Percentiles rank a stretch among this genome's conserved stretches.
These are phyloP conservation scores for Pelargonium australe DNA, from an alignment of 441 rosid species.

Conservation along the genomic window DNA sequence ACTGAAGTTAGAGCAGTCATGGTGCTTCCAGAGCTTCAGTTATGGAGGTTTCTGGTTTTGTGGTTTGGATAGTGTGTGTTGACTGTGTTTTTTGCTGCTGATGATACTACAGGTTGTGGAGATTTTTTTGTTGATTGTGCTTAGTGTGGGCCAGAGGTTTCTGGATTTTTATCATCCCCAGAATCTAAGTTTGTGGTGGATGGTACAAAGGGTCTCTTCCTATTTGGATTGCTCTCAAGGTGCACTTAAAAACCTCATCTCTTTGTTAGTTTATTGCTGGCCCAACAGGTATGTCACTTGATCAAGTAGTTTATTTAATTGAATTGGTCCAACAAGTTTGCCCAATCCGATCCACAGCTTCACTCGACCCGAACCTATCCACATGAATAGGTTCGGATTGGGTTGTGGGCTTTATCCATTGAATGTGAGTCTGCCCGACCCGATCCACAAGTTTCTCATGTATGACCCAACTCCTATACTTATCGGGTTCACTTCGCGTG, in stretches of 20 bases:
- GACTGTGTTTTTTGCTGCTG: background rate
- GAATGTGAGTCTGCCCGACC: too few species aligned
- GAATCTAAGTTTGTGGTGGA: background rate
- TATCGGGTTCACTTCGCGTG: too few species aligned
- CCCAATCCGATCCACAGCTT: too few species aligned
- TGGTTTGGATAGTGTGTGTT: background rate
- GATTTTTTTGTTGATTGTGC: background rate
- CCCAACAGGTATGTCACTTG: background rate
- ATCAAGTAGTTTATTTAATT: too few species aligned
- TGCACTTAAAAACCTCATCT: background rate
- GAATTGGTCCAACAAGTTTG: background rate
- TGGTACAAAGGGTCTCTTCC: background rate
- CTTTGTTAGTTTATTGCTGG: background rate
- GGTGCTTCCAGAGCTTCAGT: background rate
- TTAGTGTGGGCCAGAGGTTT: background rate
- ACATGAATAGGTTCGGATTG: too few species aligned
- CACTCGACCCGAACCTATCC: too few species aligned
- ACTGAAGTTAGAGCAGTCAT: slow-evolving; percentile 2
- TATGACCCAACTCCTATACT: too few species aligned
- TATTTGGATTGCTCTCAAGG: slow-evolving; percentile 1
- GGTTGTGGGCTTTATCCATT: too few species aligned
- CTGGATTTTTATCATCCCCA: background rate
- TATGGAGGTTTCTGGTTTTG: background rate
- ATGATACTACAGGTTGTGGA: background rate
- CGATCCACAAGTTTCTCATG: too few species aligned